Percentiles rank a stretch among this genome's conserved stretches.
phyloP scores from a whole-genome alignment of 2,329 filamentous ascomycete genomes.

The Microsporum ferrugineum region DNA sequence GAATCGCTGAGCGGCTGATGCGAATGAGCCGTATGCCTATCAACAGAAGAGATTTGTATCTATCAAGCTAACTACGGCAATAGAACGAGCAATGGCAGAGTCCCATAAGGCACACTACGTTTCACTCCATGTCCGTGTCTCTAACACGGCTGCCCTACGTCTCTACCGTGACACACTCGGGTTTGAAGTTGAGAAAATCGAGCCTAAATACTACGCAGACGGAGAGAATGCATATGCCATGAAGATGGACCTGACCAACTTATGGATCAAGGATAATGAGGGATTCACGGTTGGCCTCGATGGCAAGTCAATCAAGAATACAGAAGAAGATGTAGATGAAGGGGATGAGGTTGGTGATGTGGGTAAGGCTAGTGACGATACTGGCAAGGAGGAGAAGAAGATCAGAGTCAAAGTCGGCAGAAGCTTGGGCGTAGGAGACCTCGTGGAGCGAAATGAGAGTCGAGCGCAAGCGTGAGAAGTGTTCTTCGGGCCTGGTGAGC shows the following conservation, averaged over 20 bases:
- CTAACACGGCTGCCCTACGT: conserved; percentile 80
- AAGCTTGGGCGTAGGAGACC: conserved; percentile 59
- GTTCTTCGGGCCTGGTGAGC: not conserved
- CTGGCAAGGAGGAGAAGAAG: conserved; percentile 52
- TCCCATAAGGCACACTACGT: conserved; percentile 86
- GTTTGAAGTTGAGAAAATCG: conserved; percentile 67
- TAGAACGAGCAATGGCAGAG: conserved; percentile 93
- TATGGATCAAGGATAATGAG: conserved; percentile 35
- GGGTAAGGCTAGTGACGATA: conserved; percentile 39
- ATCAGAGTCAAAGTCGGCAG: conserved; percentile 78
- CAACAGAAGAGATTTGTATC: not conserved
- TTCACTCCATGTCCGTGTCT: conserved; percentile 87
- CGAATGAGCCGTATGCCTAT: conserved; percentile 66
- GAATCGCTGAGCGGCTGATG: conserved; percentile 96
- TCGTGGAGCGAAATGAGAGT: conserved; percentile 40
- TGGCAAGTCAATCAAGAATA: conserved; percentile 22
- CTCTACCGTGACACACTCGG: conserved; percentile 87
- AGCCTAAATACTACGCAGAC: conserved; percentile 62
- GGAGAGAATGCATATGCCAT: conserved; percentile 94
- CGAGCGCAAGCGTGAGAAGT: conserved; percentile 11
- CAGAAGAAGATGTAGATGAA: conserved; percentile 53
- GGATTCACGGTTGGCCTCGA: conserved; percentile 33
- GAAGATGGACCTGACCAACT: conserved; percentile 62
- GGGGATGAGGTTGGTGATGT: conserved; percentile 59
- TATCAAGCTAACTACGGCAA: conserved; percentile 1